Evolutionary conservation across 2,329 filamentous ascomycete species (phyloP), one percentile per base, ranked within the genome.

Genomic region (Amauroascus niger): DNA sequence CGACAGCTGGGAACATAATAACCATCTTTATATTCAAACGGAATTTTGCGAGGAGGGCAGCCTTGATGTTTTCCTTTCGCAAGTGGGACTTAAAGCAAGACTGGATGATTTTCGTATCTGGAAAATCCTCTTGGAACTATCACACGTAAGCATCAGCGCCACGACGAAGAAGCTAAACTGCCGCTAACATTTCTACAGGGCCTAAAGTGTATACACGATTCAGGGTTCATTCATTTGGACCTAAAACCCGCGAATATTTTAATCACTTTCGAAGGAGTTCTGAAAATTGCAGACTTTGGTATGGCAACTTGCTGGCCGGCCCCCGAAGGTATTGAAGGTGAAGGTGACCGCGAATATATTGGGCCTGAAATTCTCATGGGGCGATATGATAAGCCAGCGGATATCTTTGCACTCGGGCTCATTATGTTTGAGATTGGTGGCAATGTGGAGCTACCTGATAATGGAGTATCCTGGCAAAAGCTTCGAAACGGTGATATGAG

Each of bases 21-120:
- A 80, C 54, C 83, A 91, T 65, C 79, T 98, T 8, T 98, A 96
- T 72, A 97, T 98, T 57, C 91, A 97, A 73, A 97, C 91, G 0
- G 93, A 98, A 65, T 97, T 84, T 66, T 98, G 93, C 64, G 90
- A 96, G 67, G 88, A 95, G 66, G 93, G 93, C 14, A 95, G 88
- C 57, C 74, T 98, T 41, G 86, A 94, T 66, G 79, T 82, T 14
- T 98, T 97, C 66, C 77, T 98, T 28, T 79, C 81, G n/a, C 81
- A 86, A 55, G 82, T 88, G 56, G 93, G 93, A 22, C 79, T 84
- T 57, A 88, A 87, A 66, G 90, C 88, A 45, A 81, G 91, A 61
- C 73, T 98, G 60, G 93, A 98, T 69, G 93, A 97, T 68, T 98
- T 98, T 72, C 82, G 93, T 57, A 96, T 97, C 69, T 98, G 93